These are phyloP conservation scores for Pontederia crassipes DNA, from an alignment of 176 grass and related monocot species.

Conservation along the genomic window DNA sequence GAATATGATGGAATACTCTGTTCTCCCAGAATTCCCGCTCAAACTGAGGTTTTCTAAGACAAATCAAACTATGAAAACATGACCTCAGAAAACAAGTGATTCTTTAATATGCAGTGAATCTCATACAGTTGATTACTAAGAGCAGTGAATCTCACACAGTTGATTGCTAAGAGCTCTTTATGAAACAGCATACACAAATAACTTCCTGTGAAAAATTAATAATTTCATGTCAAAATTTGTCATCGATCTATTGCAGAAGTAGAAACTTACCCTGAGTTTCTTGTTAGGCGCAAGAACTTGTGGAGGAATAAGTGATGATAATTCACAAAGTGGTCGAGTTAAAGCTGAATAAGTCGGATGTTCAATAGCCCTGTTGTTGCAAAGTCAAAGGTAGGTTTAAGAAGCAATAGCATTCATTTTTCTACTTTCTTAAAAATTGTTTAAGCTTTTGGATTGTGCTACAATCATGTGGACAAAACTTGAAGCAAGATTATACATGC, in stretches of 20 bases:
- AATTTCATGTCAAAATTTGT: too few species aligned
- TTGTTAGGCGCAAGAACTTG: slow-evolving; percentile 75
- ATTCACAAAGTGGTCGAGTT: slow-evolving; percentile 88
- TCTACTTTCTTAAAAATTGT: neutral
- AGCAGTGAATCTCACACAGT: too few species aligned
- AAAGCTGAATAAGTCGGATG: slow-evolving; percentile 98
- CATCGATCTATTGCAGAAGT: neutral
- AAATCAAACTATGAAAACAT: too few species aligned
- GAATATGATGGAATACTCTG: too few species aligned
- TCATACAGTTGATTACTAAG: too few species aligned
- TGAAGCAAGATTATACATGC: slow-evolving; percentile 7
- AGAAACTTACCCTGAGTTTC: slow-evolving; percentile 80
- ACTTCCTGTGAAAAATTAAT: too few species aligned
- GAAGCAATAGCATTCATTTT: neutral
- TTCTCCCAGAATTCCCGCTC: too few species aligned
- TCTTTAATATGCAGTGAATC: too few species aligned
- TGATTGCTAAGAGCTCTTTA: too few species aligned
- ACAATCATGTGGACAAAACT: neutral
- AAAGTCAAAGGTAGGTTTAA: slow-evolving; percentile 21
- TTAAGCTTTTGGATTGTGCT: slow-evolving; percentile 16
- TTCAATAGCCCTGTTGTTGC: slow-evolving; percentile 81
- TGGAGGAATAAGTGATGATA: slow-evolving; percentile 92
- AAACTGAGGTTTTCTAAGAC: too few species aligned
- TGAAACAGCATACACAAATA: too few species aligned
- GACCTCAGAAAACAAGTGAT: too few species aligned